These are phyloP conservation scores for Xylaria sp. DNA, from an alignment of 2,329 filamentous ascomycete genomes.

Conservation along the genomic window DNA sequence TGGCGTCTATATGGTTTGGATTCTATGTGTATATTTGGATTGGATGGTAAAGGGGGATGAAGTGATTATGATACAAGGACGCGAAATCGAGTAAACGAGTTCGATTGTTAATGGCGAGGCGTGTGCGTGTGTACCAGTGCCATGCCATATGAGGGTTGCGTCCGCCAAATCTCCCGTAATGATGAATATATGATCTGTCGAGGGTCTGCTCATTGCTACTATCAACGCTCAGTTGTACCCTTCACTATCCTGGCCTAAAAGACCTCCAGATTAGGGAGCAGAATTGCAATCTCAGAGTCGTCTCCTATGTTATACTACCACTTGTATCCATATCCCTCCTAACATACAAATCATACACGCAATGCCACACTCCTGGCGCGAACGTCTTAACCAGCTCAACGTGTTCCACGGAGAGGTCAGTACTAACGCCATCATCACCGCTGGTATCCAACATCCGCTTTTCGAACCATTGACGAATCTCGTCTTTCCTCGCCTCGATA, in stretches of 20 bases:
- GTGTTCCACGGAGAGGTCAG: slow-evolving; percentile 53
- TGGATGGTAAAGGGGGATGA: not conserved
- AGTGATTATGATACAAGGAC: not conserved
- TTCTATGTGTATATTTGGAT: slow-evolving; percentile 24
- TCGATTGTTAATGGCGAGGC: not conserved
- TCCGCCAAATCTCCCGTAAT: not conserved
- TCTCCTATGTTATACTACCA: not conserved
- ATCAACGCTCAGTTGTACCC: too few relatives aligned
- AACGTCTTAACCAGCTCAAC: slow-evolving; percentile 72
- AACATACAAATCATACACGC: slow-evolving; percentile 68
- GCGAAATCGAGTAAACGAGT: not conserved
- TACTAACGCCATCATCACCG: slow-evolving; percentile 8
- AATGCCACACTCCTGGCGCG: slow-evolving; percentile 72
- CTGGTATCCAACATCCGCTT: slow-evolving; percentile 38
- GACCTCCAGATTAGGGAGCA: not conserved
- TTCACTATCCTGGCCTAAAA: not conserved
- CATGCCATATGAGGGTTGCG: not conserved
- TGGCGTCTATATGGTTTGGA: slow-evolving; percentile 20
- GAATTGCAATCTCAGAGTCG: not conserved
- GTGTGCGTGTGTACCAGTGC: not conserved
- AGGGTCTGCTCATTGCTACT: too few relatives aligned
- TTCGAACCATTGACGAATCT: slow-evolving; percentile 56
- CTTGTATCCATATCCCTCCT: slow-evolving; percentile 36
- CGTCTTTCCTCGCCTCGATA: slow-evolving; percentile 51
- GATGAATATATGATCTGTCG: not conserved